A percentile compares a stretch with the other conserved stretches of the same genome.
Evolutionary conservation across 305 asterid species (phyloP).

Genomic region (Striga hermonthica): DNA sequence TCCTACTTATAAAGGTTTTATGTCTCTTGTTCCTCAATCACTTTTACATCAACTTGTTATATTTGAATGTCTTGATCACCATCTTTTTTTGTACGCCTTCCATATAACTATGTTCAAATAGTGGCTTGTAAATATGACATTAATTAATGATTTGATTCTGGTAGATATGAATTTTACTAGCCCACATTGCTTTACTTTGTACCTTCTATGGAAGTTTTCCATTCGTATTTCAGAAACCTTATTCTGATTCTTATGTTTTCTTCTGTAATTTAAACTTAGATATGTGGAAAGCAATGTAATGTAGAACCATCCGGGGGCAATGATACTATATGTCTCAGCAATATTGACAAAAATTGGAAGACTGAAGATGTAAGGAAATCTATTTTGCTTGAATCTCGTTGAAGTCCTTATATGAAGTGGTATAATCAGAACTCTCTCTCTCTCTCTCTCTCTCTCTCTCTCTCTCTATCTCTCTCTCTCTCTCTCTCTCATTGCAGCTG

Average conservation of each 20-base stretch:
- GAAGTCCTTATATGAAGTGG: conserved; percentile 27
- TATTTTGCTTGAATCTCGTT: conserved; percentile 27
- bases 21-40: background rate
- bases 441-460: conserved; percentile 9
- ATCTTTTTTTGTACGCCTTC: background rate
- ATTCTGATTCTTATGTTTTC: conserved; percentile 31
- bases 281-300: conserved; percentile 63
- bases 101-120: background rate
- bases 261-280: conserved; percentile 42
- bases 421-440: conserved; percentile 25
- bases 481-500: conserved; percentile 38
- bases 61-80: background rate
- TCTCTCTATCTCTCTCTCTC: background rate
- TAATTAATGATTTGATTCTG: conserved; percentile 1
- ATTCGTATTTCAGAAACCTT: conserved; percentile 4
- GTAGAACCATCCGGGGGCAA: conserved; percentile 55
- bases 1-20: background rate
- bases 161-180: background rate
- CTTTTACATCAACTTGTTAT: background rate
- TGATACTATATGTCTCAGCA: conserved; percentile 68
- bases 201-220: conserved; percentile 7
- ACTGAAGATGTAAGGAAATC: conserved; percentile 56
- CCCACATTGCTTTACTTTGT: conserved; percentile 14
- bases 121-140: background rate
- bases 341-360: conserved; percentile 70